Evolutionary conservation across 2,329 filamentous ascomycete species (phyloP).

Genomic region (Hypoxylon sp.): DNA sequence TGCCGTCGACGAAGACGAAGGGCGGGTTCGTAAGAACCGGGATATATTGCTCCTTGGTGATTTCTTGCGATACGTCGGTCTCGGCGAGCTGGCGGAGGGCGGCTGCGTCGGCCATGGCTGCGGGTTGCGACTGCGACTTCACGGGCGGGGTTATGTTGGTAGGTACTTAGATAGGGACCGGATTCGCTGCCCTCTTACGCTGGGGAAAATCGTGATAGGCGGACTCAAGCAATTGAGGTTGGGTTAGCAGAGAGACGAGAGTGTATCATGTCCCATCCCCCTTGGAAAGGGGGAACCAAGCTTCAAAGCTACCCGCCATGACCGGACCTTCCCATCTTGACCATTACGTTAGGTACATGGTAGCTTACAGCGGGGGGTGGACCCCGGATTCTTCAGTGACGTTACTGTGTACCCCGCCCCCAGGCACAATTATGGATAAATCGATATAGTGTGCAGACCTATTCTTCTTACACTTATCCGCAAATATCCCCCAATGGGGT

Average conservation of each 20-base stretch:
- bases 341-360: not conserved
- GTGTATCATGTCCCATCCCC: not conserved
- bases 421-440: not conserved
- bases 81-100: slow-evolving; percentile 57
- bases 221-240: not conserved
- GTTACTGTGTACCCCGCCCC: slow-evolving; percentile 27
- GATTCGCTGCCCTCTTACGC: not conserved
- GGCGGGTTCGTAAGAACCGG: slow-evolving; percentile 58
- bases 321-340: slow-evolving; percentile 17
- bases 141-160: not conserved
- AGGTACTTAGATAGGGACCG: not conserved
- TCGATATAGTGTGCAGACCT: not conserved
- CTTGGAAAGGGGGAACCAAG: slow-evolving; percentile 4
- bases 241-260: not conserved
- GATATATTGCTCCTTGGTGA: slow-evolving; percentile 55
- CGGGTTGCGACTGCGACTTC: slow-evolving; percentile 9
- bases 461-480: slow-evolving; percentile 11
- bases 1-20: slow-evolving; percentile 61
- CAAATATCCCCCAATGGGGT: slow-evolving; percentile 16
- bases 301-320: not conserved
- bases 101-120: slow-evolving; percentile 47
- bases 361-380: slow-evolving; percentile 14
- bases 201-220: not conserved
- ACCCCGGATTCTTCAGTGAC: slow-evolving; percentile 22
- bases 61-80: slow-evolving; percentile 57